phyloP scores from a whole-genome alignment of 192 early-diverging fungal genomes.

The Linnemannia zychae region DNA sequence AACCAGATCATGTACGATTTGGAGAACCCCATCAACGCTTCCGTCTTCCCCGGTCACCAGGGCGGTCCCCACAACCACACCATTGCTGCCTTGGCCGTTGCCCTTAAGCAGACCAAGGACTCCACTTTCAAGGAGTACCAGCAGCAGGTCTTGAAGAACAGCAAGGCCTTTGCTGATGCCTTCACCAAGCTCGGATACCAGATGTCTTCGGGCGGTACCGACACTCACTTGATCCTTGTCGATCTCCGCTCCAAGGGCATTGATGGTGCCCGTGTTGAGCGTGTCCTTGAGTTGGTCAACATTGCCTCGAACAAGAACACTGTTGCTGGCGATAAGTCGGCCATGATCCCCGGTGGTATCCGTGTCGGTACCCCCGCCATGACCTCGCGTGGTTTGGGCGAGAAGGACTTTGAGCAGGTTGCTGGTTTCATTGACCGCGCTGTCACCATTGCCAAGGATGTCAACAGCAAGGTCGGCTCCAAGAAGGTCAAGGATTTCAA shows the following conservation, averaged over 20 bases:
- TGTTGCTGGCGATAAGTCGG: conserved; percentile 95
- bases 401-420: conserved; percentile 90
- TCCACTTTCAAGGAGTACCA: conserved; percentile 93
- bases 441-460: conserved; percentile 82
- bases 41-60: conserved; percentile 99
- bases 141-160: conserved; percentile 90
- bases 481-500: conserved; percentile 95
- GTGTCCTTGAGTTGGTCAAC: conserved; percentile 95
- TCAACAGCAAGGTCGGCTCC: conserved; percentile 73
- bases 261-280: conserved; percentile 97
- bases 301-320: conserved; percentile 99
- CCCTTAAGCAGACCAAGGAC: conserved; percentile 90
- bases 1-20: conserved; percentile 89
- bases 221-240: conserved; percentile 94
- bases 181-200: conserved; percentile 81
- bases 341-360: conserved; percentile 94
- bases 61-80: conserved; percentile 99
- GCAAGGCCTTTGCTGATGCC: conserved; percentile 87
- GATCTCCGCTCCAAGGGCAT: conserved; percentile 87
- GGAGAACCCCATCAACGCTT: conserved; percentile 95
- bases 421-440: conserved; percentile 91
- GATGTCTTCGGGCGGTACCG: conserved; percentile 94
- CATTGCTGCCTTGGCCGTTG: conserved; percentile 95
- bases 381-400: conserved; percentile 92
- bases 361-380: conserved; percentile 97